Base-by-base conservation (phyloP, 2,329 filamentous ascomycete genomes). In the Exutisphaerella laricina region DNA sequence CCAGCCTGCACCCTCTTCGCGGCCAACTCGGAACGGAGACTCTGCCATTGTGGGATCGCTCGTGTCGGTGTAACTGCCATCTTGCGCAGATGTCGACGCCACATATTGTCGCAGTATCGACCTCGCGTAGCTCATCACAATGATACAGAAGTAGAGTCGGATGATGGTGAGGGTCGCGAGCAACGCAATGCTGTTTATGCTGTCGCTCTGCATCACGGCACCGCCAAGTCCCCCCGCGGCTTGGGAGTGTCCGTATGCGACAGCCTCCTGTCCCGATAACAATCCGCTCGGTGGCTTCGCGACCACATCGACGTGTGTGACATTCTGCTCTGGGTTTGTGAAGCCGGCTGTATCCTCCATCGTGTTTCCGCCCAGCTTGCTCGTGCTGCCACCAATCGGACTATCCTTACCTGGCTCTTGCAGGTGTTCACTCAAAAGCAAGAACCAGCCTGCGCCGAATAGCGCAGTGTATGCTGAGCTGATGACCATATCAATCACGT, bases 371-470 rank as follows among this genome's bases (percentile, higher is more conserved):
- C 33, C 33, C 12, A 35, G 7, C 12, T 26, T 26, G 53, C 66
- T 70, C 18, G 70, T 69, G 13, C 79, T 78, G 8, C 52, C 54
- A 4, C 44, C 58, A 9, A 53, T 35, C 12, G 46, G 49, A 18
- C 49, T 53, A 8, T 50, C 50, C 31, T 51, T 45, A 18, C 46
- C 50, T 5, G 48, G 38, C 43, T 67, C 65, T 41, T 73, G 68
- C 39, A 77, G 69, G 57, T 78, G 71, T 47, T 75, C 71, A 25
- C 74, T 79, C 34, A 86, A 72, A n/a, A 83, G 77, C 46, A 90
- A 72, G 67, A 94, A 95, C 89, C 89, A 96, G 37, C 82, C 80
- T 42, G 88, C 70, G 29, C 84, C 87, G 61, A 96, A 96, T 6
- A 83, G 77, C 33, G 79, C 75, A 0, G 89, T 95, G 68, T 90